Percentiles rank a stretch among this genome's conserved stretches.
Evolutionary conservation across 2,329 filamentous ascomycete genomes (phyloP).

Genomic region (Aspergillus novoparasiticus): DNA sequence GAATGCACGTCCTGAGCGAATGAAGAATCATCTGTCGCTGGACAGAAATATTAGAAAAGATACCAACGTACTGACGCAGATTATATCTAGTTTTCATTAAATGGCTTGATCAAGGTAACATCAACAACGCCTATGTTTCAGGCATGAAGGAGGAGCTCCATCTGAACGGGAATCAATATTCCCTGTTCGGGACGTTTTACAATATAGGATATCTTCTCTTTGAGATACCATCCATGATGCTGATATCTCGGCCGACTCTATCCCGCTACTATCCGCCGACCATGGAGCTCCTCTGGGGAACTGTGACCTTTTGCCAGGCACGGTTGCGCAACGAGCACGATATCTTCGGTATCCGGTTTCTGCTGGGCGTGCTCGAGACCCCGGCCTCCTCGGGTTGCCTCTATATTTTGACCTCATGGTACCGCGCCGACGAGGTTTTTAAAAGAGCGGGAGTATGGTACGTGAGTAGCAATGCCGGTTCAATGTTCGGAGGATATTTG

Average conservation of each 20-base stretch:
- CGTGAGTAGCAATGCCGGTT: slow-evolving; percentile 54
- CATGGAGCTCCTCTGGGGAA: slow-evolving; percentile 38
- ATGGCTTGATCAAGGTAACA: slow-evolving; percentile 31
- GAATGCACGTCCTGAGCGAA: too few relatives aligned
- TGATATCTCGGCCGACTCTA: slow-evolving; percentile 34
- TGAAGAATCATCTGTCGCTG: too few relatives aligned
- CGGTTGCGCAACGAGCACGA: slow-evolving; percentile 35
- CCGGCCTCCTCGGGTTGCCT: slow-evolving; percentile 9
- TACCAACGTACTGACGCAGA: too few relatives aligned
- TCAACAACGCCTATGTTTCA: slow-evolving; percentile 38
- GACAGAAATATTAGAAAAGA: too few relatives aligned
- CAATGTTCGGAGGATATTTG: slow-evolving; percentile 62
- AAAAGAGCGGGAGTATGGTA: slow-evolving; percentile 60
- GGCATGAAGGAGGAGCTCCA: slow-evolving; percentile 36
- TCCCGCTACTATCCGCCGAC: slow-evolving; percentile 33
- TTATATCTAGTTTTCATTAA: not conserved
- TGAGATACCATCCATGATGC: slow-evolving; percentile 31
- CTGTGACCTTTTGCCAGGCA: slow-evolving; percentile 38
- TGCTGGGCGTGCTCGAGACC: slow-evolving; percentile 38
- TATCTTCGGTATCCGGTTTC: slow-evolving; percentile 37
- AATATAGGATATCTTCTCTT: slow-evolving; percentile 35
- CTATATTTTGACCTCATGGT: slow-evolving; percentile 33
- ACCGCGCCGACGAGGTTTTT: slow-evolving; percentile 49
- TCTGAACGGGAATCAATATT: slow-evolving; percentile 34
- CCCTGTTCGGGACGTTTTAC: slow-evolving; percentile 36